Conservation (phyloP, 345 rosid species). For the Euphorbia pulcherrima region DNA sequence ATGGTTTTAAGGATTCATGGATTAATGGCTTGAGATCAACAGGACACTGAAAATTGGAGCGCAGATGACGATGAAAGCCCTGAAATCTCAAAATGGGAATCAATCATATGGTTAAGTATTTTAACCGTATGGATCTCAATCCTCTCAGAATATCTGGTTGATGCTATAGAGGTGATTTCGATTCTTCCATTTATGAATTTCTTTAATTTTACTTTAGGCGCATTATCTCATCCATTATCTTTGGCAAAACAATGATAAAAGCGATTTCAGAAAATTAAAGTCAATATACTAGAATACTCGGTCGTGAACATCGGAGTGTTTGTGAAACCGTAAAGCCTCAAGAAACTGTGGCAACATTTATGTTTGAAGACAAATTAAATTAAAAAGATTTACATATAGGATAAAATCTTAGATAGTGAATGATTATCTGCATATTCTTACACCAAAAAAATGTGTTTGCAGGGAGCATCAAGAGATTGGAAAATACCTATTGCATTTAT, state of each 20-base stretch:
- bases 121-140: slow-evolving; percentile 43
- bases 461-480: slow-evolving; percentile 46
- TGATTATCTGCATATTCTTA: slow-evolving; percentile 1
- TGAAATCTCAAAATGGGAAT: slow-evolving; percentile 41
- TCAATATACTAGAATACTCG: background rate
- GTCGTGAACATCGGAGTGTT: background rate
- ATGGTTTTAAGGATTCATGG: background rate
- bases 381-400: background rate
- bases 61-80: slow-evolving; percentile 36
- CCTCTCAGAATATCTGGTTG: slow-evolving; percentile 45
- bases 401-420: background rate
- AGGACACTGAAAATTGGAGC: slow-evolving; percentile 18
- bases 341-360: background rate
- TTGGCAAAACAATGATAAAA: background rate
- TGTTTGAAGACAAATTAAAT: background rate
- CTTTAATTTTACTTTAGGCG: background rate
- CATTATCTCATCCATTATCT: background rate
- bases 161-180: slow-evolving; percentile 41
- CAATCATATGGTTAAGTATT: slow-evolving; percentile 40
- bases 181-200: background rate
- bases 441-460: background rate
- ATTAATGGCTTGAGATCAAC: slow-evolving; percentile 20
- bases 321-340: background rate
- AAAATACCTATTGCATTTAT: slow-evolving; percentile 44
- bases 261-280: background rate